phyloP scores from a whole-genome alignment of 352 stramenopile species.

The Phytophthora quininea region DNA sequence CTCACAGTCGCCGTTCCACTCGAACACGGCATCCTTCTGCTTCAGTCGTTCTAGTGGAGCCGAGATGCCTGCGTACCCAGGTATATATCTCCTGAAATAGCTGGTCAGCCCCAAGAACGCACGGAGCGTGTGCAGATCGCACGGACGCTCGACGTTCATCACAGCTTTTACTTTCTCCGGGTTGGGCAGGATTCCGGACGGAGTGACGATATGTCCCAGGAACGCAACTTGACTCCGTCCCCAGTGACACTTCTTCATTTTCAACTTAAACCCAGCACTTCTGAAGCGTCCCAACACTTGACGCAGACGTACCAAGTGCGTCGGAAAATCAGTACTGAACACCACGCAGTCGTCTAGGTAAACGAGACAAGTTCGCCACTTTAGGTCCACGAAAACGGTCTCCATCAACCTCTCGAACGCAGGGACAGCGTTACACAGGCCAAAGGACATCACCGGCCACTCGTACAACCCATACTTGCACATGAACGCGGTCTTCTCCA shows the following conservation, averaged over 20 bases:
- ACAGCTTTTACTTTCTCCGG: constrained; percentile 13
- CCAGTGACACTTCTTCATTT: constrained; percentile 20
- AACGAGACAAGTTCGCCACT: constrained; percentile 5
- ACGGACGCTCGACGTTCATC: constrained; percentile 1
- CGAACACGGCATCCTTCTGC: not conserved
- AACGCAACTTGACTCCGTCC: constrained; percentile 8
- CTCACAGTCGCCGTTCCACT: not conserved
- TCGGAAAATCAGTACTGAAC: constrained; percentile 6
- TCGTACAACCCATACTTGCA: constrained; percentile 4
- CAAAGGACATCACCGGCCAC: constrained; percentile 1
- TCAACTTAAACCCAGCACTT: constrained; percentile 1
- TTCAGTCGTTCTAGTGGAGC: not conserved
- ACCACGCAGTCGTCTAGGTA: constrained; percentile 10
- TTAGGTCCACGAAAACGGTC: constrained; percentile 2
- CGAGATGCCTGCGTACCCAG: not conserved
- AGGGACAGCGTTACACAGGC: not conserved
- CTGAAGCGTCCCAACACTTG: not conserved
- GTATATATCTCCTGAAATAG: constrained; percentile 5
- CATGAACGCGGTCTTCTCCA: constrained; percentile 4
- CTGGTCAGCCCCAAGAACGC: not conserved
- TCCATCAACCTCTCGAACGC: constrained; percentile 6
- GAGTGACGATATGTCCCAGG: constrained; percentile 8
- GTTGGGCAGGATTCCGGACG: constrained; percentile 5
- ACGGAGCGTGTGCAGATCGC: constrained; percentile 1
- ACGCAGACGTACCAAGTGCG: not conserved